These are phyloP conservation scores for Begonia masoniana DNA, from an alignment of 306 rosid species.

Conservation along the genomic window DNA sequence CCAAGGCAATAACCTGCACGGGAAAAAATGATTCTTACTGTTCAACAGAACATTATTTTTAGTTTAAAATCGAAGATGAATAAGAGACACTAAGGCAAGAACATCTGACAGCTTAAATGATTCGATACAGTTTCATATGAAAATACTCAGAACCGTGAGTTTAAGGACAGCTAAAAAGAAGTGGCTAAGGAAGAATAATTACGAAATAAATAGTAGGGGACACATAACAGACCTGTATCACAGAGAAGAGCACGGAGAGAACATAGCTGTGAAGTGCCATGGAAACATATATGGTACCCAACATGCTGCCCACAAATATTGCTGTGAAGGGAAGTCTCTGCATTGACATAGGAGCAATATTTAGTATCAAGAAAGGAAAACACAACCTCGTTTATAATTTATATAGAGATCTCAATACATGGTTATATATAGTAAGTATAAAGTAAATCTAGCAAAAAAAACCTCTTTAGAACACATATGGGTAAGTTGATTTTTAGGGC, in stretches of 20 bases:
- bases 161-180: background rate
- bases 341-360: slow-evolving; percentile 3
- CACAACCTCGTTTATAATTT: no score
- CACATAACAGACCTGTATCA: slow-evolving; percentile 55
- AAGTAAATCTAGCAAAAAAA: slow-evolving; percentile 5
- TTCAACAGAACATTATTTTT: no score
- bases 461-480: slow-evolving; percentile 87
- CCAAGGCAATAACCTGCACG: slow-evolving; percentile 65
- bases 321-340: slow-evolving; percentile 89
- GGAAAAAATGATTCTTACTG: slow-evolving; percentile 8
- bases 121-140: background rate
- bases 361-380: no score
- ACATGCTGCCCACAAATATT: slow-evolving; percentile 75
- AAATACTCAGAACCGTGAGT: background rate
- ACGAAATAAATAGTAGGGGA: slow-evolving; percentile 7
- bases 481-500: slow-evolving; percentile 67
- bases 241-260: slow-evolving; percentile 85
- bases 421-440: slow-evolving; percentile 1
- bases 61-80: no score
- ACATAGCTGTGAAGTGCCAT: slow-evolving; percentile 88
- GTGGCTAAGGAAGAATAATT: background rate
- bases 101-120: background rate
- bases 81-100: no score
- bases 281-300: slow-evolving; percentile 82
- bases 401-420: no score